Conservation (phyloP, 495 filamentous ascomycete genomes). For the Lepidopterella palustris region DNA sequence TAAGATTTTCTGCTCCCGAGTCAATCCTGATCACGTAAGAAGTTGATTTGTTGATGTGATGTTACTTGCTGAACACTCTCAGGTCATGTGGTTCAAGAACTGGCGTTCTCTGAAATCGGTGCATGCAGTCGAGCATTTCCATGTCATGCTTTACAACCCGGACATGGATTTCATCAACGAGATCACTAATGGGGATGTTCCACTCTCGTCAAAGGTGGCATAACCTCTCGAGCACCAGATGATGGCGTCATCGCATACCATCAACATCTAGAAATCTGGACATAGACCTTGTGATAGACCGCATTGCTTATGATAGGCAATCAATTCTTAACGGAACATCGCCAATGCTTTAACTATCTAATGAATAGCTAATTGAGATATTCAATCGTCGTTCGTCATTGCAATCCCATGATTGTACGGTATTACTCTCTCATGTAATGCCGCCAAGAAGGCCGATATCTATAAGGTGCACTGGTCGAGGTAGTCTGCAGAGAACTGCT, state of each 20-base stretch:
- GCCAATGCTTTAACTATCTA: no score
- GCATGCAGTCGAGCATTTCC: slow-evolving; percentile 87
- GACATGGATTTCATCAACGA: slow-evolving; percentile 60
- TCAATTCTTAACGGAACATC: no score
- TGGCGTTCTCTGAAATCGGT: slow-evolving; percentile 76
- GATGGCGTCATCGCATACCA: background rate
- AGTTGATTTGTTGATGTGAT: background rate
- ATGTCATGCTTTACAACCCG: slow-evolving; percentile 79
- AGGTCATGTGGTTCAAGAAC: slow-evolving; percentile 89
- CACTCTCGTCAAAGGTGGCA: slow-evolving; percentile 35
- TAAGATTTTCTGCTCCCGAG: slow-evolving; percentile 49
- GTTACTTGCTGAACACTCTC: background rate
- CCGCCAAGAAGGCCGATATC: no score
- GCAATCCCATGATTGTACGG: no score
- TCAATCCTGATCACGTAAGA: slow-evolving; percentile 43
- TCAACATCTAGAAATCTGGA: no score
- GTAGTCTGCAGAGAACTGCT: no score
- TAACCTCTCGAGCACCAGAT: background rate
- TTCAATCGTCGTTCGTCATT: no score
- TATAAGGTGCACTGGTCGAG: no score
- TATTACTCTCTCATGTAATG: no score
- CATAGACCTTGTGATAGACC: no score
- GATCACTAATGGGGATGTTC: slow-evolving; percentile 69
- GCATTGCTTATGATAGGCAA: no score
- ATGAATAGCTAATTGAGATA: no score